These are phyloP conservation scores for Hyparrhenia diplandra DNA, from an alignment of 176 grass and related monocot species.

Conservation along the genomic window DNA sequence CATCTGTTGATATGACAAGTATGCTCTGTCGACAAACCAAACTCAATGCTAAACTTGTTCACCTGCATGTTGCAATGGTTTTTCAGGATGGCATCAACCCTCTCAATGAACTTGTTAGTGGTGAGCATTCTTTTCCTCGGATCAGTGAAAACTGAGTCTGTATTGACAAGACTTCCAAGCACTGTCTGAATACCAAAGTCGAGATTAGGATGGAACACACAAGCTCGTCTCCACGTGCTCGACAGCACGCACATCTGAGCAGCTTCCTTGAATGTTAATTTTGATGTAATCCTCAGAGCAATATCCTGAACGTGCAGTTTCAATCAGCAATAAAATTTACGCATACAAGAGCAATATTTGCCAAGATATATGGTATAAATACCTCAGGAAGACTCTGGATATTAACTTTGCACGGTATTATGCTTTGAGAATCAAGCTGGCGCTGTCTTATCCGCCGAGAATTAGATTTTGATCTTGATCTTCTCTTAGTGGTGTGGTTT, in stretches of 20 bases:
- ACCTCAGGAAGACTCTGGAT: conserved; percentile 5
- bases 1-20: background rate
- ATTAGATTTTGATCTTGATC: background rate
- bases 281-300: background rate
- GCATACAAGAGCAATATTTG: background rate
- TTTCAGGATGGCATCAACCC: background rate
- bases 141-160: background rate
- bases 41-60: background rate
- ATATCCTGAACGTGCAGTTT: background rate
- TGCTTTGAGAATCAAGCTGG: background rate
- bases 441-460: background rate
- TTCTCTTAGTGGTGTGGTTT: background rate
- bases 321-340: background rate
- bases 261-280: conserved; percentile 2
- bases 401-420: background rate
- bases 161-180: background rate
- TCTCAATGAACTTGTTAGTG: background rate
- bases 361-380: background rate
- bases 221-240: background rate
- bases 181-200: background rate
- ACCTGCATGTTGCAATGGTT: background rate
- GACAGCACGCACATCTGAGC: background rate
- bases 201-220: conserved; percentile 14
- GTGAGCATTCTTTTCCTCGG: background rate
- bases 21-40: background rate